phyloP scores from a whole-genome alignment of 352 stramenopile species.

The Pythium utonaiense region DNA sequence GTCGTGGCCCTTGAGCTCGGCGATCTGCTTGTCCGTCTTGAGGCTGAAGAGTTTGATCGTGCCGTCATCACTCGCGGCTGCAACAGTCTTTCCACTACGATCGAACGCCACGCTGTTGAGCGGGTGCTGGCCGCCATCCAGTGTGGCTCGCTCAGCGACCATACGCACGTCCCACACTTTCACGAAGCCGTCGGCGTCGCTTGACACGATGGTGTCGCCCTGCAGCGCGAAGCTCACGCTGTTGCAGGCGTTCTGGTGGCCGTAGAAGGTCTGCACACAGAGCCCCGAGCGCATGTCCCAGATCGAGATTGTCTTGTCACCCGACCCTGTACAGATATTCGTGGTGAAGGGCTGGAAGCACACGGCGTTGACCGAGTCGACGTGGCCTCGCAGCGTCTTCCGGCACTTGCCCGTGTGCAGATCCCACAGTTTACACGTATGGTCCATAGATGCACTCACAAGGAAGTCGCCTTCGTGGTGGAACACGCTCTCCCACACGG shows the following conservation, averaged over 20 bases:
- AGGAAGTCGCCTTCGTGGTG: conserved; percentile 94
- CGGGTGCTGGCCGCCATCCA: conserved; percentile 86
- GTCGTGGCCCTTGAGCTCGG: conserved; percentile 89
- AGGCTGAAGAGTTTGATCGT: conserved; percentile 89
- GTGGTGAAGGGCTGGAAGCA: conserved; percentile 92
- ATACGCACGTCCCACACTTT: conserved; percentile 96
- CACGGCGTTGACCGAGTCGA: conserved; percentile 93
- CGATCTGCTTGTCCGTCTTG: conserved; percentile 56
- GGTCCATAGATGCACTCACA: conserved; percentile 91
- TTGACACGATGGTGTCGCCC: conserved; percentile 90
- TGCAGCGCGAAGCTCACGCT: conserved; percentile 81
- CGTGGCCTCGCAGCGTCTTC: conserved; percentile 92
- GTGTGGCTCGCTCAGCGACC: conserved; percentile 86
- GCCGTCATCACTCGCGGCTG: conserved; percentile 88
- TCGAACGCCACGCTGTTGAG: conserved; percentile 92
- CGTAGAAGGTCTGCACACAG: conserved; percentile 94
- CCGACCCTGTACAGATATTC: conserved; percentile 91
- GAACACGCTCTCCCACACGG: conserved; percentile 91
- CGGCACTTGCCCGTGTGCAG: conserved; percentile 84
- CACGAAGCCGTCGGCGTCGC: conserved; percentile 92
- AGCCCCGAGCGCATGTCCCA: conserved; percentile 93
- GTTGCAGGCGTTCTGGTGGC: conserved; percentile 94
- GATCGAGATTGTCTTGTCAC: conserved; percentile 94
- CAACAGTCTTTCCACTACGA: conserved; percentile 79
- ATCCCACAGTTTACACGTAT: conserved; percentile 94